These are phyloP conservation scores for Novymonas esmeraldas DNA, from an alignment of 208 protist species.

Conservation along the genomic window DNA sequence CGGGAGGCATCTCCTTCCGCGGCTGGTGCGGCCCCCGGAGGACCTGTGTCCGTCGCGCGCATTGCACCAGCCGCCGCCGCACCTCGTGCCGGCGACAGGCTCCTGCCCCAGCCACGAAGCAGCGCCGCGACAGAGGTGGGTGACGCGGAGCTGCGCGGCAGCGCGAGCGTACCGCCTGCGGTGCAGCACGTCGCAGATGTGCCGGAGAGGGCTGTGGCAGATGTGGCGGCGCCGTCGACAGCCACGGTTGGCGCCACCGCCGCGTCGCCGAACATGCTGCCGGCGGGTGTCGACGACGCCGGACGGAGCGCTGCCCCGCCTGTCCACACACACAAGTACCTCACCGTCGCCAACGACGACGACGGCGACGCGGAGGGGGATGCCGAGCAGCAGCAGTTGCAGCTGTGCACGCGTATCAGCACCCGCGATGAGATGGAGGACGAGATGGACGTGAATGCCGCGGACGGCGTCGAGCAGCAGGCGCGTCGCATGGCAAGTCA, in stretches of 20 bases:
- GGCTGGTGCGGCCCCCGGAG: background rate
- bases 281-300: background rate
- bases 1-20: slow-evolving; percentile 6
- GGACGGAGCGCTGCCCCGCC: background rate
- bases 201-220: background rate
- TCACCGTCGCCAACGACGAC: background rate
- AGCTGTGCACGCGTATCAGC: slow-evolving; percentile 13
- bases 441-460: background rate
- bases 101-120: too few relatives aligned
- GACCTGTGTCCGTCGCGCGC: too few relatives aligned
- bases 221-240: background rate
- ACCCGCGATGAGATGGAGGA: slow-evolving; percentile 12
- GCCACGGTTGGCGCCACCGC: background rate
- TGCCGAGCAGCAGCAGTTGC: background rate
- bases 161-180: slow-evolving; percentile 6
- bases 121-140: too few relatives aligned
- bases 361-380: background rate
- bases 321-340: background rate
- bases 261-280: background rate
- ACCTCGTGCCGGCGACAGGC: too few relatives aligned
- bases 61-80: too few relatives aligned
- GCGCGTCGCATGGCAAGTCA: background rate
- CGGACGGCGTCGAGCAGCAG: background rate
- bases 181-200: slow-evolving; percentile 3
- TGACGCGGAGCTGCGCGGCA: too few relatives aligned